Evolutionary conservation across 2,329 filamentous ascomycete species (phyloP), one percentile per base, ranked within the genome.

Genomic region (Paracoccidioides lutzii): DNA sequence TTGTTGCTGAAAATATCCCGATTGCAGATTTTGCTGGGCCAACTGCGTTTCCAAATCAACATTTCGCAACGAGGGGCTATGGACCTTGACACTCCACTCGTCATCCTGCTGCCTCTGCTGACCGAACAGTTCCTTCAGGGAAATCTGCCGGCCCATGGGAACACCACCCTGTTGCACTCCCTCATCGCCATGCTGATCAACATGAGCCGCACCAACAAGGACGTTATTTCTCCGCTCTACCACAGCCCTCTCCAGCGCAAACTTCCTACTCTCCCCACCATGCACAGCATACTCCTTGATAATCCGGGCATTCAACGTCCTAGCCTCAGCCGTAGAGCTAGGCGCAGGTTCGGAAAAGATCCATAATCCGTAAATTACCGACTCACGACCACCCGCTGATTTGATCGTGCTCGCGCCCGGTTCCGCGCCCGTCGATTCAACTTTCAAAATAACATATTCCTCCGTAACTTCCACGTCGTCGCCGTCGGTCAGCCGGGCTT

Each of bases 391-490:
- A 30, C 55, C 57, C 6, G 15, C 59, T 57, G 44, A 59, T 61
- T 50, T 62, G 61, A 45, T 62, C 60, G 37, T 55, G 28, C 46
- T 58, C 37, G 51, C 14, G 60, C 48, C 59, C 61, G 7, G 62
- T 59, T 56, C 55, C 38, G 52, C 60, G 5, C 61, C 57, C 22
- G 66, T 62, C 53, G 69, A 69, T 48, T 74, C 72, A 15, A 73
- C 70, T 58, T 78, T 78, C 53, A 84, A 67, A 55, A 84, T 84
- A 46, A 84, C 75, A 61, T 80, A 83, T 58, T 81, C 78, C 8
- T 81, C 79, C 14, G 73, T 78, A 30, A 85, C 74, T 68, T 90
- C 85, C 43, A 87, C 81, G 57, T 85, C 78, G 14, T 76, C 74
- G 9, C 75, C 75, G 49, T 72, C 69, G 14, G 66, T 67, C n/a